Evolutionary conservation across 768 basidiomycete genomes (phyloP).

Genomic region (Rhodocollybia butyracea): DNA sequence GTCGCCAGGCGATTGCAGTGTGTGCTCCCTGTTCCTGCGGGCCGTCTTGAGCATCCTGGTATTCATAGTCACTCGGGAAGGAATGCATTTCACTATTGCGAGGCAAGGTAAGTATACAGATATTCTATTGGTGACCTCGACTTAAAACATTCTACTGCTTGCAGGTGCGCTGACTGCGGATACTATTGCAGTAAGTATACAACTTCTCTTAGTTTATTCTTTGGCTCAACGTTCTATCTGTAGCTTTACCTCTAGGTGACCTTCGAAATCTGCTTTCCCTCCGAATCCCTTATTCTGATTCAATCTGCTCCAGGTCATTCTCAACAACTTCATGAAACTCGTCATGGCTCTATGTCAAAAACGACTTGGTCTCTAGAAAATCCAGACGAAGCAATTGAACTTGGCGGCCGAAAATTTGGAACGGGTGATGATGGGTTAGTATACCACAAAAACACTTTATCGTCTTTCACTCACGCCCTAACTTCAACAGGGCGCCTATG

Average conservation of each 20-base stretch:
- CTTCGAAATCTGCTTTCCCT: too few species aligned
- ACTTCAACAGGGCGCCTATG: constrained; percentile 61
- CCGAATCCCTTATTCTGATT: too few species aligned
- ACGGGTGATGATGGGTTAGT: too few species aligned
- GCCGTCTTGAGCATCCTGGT: constrained; percentile 40
- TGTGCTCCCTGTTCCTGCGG: constrained; percentile 41
- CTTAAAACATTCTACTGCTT: background rate
- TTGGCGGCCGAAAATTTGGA: constrained; percentile 52
- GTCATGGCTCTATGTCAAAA: constrained; percentile 60
- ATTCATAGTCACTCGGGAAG: constrained; percentile 46
- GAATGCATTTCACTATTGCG: constrained; percentile 51
- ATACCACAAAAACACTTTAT: too few species aligned
- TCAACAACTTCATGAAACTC: constrained; percentile 60
- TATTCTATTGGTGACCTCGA: background rate
- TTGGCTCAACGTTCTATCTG: too few species aligned
- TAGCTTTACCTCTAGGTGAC: too few species aligned
- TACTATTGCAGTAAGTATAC: too few species aligned
- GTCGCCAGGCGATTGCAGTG: constrained; percentile 51
- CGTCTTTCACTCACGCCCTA: too few species aligned
- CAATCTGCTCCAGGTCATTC: constrained; percentile 60
- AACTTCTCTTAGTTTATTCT: too few species aligned
- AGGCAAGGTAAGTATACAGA: constrained; percentile 34
- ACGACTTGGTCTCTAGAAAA: constrained; percentile 57
- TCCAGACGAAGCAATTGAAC: constrained; percentile 46
- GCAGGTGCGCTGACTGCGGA: constrained; percentile 51